phyloP scores from a whole-genome alignment of 192 early-diverging fungal species.

The Coemansia sp. region DNA sequence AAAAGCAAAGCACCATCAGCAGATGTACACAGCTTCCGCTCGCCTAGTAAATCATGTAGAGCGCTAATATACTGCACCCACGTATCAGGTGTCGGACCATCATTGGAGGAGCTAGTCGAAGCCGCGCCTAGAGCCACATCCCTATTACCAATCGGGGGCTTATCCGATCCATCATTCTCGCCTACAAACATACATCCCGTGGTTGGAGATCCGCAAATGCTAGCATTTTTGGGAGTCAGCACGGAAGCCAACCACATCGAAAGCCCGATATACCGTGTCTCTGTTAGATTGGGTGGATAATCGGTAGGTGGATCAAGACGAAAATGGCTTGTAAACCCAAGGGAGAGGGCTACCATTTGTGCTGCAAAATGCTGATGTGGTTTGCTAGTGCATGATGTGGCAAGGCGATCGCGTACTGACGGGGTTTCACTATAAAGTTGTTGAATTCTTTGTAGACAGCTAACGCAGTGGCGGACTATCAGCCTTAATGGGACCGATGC shows the following conservation, averaged over 20 bases:
- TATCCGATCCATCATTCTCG: background rate
- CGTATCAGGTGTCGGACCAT: background rate
- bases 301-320: constrained; percentile 13
- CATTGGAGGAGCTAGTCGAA: background rate
- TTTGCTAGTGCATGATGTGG: background rate
- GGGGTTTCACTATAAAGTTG: background rate
- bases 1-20: constrained; percentile 37
- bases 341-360: constrained; percentile 22
- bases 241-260: constrained; percentile 30
- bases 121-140: background rate
- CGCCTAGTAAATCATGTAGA: constrained; percentile 36
- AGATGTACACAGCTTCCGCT: constrained; percentile 42
- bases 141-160: background rate
- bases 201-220: background rate
- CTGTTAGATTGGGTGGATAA: constrained; percentile 1
- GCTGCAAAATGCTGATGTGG: background rate
- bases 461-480: constrained; percentile 13
- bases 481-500: constrained; percentile 8
- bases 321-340: constrained; percentile 29
- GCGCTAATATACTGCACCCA: constrained; percentile 11
- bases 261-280: constrained; percentile 27
- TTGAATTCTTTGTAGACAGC: constrained; percentile 17
- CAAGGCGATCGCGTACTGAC: background rate
- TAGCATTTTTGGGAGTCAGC: constrained; percentile 1
- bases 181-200: no score